Base-by-base conservation (phyloP, 306 rosid genomes). In the Mucuna pruriens region DNA sequence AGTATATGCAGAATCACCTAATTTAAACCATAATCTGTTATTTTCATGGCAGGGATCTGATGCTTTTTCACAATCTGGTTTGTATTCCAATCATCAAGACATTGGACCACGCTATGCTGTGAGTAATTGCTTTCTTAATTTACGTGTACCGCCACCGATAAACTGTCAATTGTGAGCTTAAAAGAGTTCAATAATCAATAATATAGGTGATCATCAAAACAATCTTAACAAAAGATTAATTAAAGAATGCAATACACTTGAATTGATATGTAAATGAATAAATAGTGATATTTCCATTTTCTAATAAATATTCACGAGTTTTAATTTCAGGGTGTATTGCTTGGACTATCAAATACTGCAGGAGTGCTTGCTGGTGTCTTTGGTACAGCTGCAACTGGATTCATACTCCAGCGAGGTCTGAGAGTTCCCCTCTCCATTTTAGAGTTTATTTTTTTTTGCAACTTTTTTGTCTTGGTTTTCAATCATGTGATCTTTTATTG, bases 41-140 rank as follows among this genome's bases (percentile, higher is more conserved):
- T 36, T 38, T 31, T 72, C 63, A 49, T 77, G 36, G 51, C 90
- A 93, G 93, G 98, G 97, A 85, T 90, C 89, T 83, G 98, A 89
- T 81, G 97, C 94, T 23, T 91, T 90, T 82, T 89, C 94, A 48
- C 92, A 93, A 79, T 91, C 95, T 42, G 97, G 94, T 76, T 90
- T 91, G 23, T 91, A 90, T 77, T 91, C 97, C 82, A 91, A 89
- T 73, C 97, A 88, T 85, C 95, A 91, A 85, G 97, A 87, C 73
- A 91, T 90, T 84, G 98, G 94, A 72, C 98, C 98, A 13, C 92
- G 92, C 51, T 66, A 66, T 66, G 72, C 72, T 9, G 71, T 64
- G 72, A 66, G 72, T 66, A 15, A 17, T 66, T 66, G 17, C 13
- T 66, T 38, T 66, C 33, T n/a, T 66, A 66, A 39, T 38, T 38